Base-by-base conservation (phyloP, 768 basidiomycete genomes). In the Trametopsis cervina region DNA sequence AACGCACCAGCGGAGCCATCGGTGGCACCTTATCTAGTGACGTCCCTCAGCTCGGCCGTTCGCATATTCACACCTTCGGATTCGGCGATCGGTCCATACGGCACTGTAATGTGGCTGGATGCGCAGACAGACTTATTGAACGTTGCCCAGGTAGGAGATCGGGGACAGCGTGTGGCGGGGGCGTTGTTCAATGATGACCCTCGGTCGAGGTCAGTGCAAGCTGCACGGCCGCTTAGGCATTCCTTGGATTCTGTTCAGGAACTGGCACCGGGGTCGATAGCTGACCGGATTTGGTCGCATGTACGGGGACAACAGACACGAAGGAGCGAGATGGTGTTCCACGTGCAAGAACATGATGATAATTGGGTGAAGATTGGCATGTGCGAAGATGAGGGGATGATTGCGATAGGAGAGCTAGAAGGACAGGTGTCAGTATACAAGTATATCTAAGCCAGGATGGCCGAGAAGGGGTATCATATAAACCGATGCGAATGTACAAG, bases 101-200 rank as follows among this genome's bases (percentile, higher is more conserved):
- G 83, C 3, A 83, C 80, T 4, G 77, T 75, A 4, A 53, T 87
- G 13, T 87, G 82, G 78, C 64, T 83, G 26, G 85, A 87, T 54
- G 78, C 69, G 41, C 77, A 83, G 42, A 75, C 77, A 0, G 77
- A 80, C 49, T 65, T 29, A 71, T 23, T 39, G 22, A 45, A 38
- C 37, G 53, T 50, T 11, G 48, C 47, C 12, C 61, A 60, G 51
- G 61, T 57, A 7, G 59, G 56, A 21, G 61, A 77, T 42, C 66
- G 60, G 6, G 81, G 82, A 0, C 84, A 87, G 59, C 70, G 83
- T 40, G 58, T 85, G 18, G 83, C 79, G 0, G 78, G 76, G n/a
- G 44, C 38, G 35, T 40, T 68, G 21, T 60, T 73, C 26, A 23
- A 33, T 7, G 24, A 5, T 21, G 44, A 38, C 18, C 45, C 23